Conservation (phyloP, 108 stramenopile genomes). For the Skeletonema tropicum region DNA sequence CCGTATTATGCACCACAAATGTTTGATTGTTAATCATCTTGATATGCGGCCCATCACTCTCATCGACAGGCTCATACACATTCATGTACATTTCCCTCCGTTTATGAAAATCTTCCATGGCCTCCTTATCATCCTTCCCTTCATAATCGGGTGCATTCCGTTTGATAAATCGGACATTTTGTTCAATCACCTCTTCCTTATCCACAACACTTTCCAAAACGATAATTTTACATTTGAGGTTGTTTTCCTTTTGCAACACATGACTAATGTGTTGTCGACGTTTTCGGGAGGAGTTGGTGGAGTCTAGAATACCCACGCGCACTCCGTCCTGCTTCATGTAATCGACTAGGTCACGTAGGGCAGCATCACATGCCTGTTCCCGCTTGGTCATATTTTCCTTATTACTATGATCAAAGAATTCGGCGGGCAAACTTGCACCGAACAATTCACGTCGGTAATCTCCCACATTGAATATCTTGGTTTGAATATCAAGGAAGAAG, state of each 20-base stretch:
- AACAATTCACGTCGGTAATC: conserved; percentile 90
- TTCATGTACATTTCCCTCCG: conserved; percentile 85
- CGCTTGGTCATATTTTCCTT: conserved; percentile 64
- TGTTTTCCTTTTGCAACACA: conserved; percentile 30
- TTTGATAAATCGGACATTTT: conserved; percentile 90
- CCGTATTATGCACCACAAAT: conserved; percentile 85
- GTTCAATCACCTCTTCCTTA: conserved; percentile 78
- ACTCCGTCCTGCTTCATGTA: conserved; percentile 84
- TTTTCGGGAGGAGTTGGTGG: conserved; percentile 89
- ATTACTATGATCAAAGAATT: conserved; percentile 94
- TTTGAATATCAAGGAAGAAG: conserved; percentile 91
- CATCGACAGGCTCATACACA: conserved; percentile 90
- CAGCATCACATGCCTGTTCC: conserved; percentile 79
- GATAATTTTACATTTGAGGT: conserved; percentile 73
- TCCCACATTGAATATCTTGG: conserved; percentile 94
- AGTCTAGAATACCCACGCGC: conserved; percentile 96
- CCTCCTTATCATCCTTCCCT: conserved; percentile 72
- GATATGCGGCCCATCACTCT: conserved; percentile 78
- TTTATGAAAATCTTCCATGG: conserved; percentile 83
- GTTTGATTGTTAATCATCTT: conserved; percentile 87
- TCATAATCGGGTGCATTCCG: conserved; percentile 89
- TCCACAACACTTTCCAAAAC: conserved; percentile 94
- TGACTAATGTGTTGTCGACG: conserved; percentile 72
- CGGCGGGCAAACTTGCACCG: conserved; percentile 78
- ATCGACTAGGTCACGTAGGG: conserved; percentile 85